These are phyloP conservation scores for Xylaria venustula DNA, from an alignment of 495 filamentous ascomycete species.

Conservation along the genomic window DNA sequence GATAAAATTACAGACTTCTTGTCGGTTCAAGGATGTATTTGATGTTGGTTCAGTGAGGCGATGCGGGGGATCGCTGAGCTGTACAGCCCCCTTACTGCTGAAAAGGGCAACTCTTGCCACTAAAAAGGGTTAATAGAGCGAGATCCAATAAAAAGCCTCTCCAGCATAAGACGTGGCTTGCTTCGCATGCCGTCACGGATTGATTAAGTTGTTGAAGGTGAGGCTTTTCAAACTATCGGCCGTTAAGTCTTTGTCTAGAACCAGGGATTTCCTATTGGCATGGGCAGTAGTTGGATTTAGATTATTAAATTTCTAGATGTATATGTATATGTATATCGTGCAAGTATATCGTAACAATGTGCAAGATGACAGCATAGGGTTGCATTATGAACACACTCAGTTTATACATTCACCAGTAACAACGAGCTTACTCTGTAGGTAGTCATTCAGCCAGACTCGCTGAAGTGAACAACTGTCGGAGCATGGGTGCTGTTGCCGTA, in stretches of 20 bases:
- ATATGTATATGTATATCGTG: neutral
- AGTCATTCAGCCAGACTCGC: neutral
- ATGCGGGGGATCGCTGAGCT: neutral
- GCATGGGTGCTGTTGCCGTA: conserved; percentile 44
- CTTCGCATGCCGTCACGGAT: neutral
- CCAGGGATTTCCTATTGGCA: no score
- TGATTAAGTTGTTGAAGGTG: neutral
- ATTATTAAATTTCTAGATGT: no score
- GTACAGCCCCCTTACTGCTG: neutral
- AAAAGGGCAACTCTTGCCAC: no score
- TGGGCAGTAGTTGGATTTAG: no score
- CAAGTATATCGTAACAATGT: neutral
- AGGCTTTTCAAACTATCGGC: no score
- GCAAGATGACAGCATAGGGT: neutral
- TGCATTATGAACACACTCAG: neutral
- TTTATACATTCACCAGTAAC: neutral
- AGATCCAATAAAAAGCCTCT: no score
- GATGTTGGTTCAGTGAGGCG: neutral
- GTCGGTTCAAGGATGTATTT: neutral
- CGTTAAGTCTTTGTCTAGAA: no score
- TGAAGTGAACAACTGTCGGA: conserved; percentile 18
- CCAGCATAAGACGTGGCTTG: neutral
- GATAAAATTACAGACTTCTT: no score
- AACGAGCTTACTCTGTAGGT: neutral
- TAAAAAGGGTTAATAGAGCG: no score